Evolutionary conservation across 129 eudicot genomes (phyloP).

Genomic region (Arctium minus): DNA sequence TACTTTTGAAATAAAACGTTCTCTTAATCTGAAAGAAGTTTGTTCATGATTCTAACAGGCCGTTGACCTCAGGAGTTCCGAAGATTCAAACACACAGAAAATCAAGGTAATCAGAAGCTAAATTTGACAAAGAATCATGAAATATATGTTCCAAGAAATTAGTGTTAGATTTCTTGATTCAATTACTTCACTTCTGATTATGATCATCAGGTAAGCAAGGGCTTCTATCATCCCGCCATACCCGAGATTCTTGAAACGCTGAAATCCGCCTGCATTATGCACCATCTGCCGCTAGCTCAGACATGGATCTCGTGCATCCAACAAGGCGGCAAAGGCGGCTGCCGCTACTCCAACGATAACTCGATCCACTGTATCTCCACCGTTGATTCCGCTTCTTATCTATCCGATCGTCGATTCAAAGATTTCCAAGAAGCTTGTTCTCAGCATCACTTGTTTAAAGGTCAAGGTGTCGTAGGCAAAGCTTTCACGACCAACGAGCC

Average conservation of each 20-base stretch:
- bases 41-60: slow-evolving; percentile 45
- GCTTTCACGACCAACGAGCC: slow-evolving; percentile 71
- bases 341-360: slow-evolving; percentile 75
- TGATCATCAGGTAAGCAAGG: slow-evolving; percentile 39
- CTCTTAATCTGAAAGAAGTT: slow-evolving; percentile 1
- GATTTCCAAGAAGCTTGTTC: slow-evolving; percentile 90
- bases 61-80: slow-evolving; percentile 74
- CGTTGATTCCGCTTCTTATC: slow-evolving; percentile 66
- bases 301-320: slow-evolving; percentile 87
- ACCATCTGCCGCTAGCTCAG: slow-evolving; percentile 81
- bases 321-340: slow-evolving; percentile 76
- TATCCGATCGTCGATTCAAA: slow-evolving; percentile 39
- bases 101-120: slow-evolving; percentile 41
- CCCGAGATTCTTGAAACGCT: slow-evolving; percentile 71
- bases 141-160: not conserved
- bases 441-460: slow-evolving; percentile 81
- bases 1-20: not conserved
- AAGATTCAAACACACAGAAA: slow-evolving; percentile 39
- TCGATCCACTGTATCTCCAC: slow-evolving; percentile 60
- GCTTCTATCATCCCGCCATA: slow-evolving; percentile 65
- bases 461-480: slow-evolving; percentile 80
- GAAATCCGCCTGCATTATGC: slow-evolving; percentile 57
- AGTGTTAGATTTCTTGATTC: slow-evolving; percentile 3
- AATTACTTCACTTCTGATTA: not conserved
- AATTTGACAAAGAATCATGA: not conserved